phyloP scores from a whole-genome alignment of 2,329 filamentous ascomycete species.

The Myotisia sp. region DNA sequence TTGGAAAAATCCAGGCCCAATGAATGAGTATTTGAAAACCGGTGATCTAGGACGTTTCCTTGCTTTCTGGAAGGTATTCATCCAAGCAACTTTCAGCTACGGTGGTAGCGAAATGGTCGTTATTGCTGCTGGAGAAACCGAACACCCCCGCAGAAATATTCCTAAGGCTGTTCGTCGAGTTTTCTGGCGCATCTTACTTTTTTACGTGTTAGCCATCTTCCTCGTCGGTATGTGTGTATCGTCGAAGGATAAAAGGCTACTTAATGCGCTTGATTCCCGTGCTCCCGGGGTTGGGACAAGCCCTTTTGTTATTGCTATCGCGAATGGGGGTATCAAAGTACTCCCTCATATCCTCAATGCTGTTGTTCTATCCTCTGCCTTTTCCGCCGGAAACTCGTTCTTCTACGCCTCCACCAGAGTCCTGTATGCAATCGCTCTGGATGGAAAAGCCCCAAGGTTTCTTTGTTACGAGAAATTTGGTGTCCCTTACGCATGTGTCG shows the following conservation, averaged over 20 bases:
- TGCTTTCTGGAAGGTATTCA: constrained; percentile 36
- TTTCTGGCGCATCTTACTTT: constrained; percentile 33
- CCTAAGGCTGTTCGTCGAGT: constrained; percentile 30
- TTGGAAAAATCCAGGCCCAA: constrained; percentile 37
- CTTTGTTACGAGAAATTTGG: constrained; percentile 14
- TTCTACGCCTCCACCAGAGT: constrained; percentile 25
- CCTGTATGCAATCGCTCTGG: constrained; percentile 26
- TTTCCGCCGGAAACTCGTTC: constrained; percentile 31
- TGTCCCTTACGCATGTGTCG: constrained; percentile 11
- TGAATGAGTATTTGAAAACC: constrained; percentile 25
- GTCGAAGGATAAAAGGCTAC: constrained; percentile 20
- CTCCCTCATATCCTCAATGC: constrained; percentile 28
- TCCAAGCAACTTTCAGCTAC: constrained; percentile 37
- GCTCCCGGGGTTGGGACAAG: constrained; percentile 29
- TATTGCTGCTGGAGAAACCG: constrained; percentile 35
- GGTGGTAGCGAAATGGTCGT: constrained; percentile 39
- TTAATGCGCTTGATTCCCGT: constrained; percentile 22
- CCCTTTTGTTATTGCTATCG: constrained; percentile 41
- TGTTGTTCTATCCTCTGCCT: constrained; percentile 28
- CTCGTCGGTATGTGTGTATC: constrained; percentile 27
- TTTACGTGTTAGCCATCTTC: constrained; percentile 24
- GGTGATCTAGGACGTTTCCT: constrained; percentile 38
- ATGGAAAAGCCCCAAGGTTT: constrained; percentile 25
- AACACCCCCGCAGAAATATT: constrained; percentile 30
- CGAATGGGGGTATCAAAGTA: constrained; percentile 30